Evolutionary conservation across 257 asterid species (phyloP), one percentile per base, ranked within the genome.

Genomic region (Cynanchum wilfordii): DNA sequence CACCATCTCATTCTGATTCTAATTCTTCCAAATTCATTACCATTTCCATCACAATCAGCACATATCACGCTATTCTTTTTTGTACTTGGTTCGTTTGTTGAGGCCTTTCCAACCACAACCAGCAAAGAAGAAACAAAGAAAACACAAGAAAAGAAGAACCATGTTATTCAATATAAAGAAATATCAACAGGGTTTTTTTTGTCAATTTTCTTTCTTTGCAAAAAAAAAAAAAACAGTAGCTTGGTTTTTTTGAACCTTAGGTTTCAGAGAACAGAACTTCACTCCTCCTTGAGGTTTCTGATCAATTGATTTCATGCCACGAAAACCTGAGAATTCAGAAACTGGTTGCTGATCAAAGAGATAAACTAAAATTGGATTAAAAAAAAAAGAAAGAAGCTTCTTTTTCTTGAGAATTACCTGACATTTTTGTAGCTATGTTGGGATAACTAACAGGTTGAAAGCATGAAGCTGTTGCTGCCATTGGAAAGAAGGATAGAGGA

Each of bases 1-100:
- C 47, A 42, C 47, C 7, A 42, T 7, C 12, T 7, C 11, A 42
- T 5, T 42, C 47, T 33, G 38, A 33, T 33, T 33, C 38, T 33
- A 5, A 33, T 33, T 33, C 38, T 33, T 33, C 38, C 16, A 56
- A 56, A 56, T 22, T 56, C 30, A 11, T 22, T 22, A 56, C n/a
- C 86, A 70, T 79, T 79, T 77, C 82, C 84, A 6, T 77, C 80
- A 79, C 86, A 82, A 16, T 79, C 77, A 25, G 74, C 72, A 67
- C 86, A 82, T 30, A 82, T 29, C 20, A 74, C 73, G 70, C 78
- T 79, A 30, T 44, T 75, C 66, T 38, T 40, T 47, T 79, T 82
- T 7, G 77, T 74, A n/a, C 67, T 66, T 55, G 82, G 75, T 29
- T 77, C 81, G 49, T 75, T 66, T 66, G 47, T 69, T 22, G 80